These are phyloP conservation scores for Pyrenochaeta sp. DNA, from an alignment of 2,329 filamentous ascomycete species.

Conservation along the genomic window DNA sequence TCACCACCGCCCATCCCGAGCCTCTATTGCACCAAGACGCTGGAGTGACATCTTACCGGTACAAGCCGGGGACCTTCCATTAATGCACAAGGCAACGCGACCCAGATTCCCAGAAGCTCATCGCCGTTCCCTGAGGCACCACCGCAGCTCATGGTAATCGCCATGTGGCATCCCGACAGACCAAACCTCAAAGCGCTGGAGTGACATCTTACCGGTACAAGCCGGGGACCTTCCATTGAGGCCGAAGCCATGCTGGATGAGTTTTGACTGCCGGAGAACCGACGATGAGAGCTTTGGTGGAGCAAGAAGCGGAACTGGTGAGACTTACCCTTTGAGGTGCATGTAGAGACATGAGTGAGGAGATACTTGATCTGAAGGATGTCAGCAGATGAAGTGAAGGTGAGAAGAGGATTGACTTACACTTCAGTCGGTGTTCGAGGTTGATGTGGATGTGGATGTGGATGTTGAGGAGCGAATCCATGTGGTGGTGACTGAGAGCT, in stretches of 20 bases:
- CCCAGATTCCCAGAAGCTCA: conserved; percentile 15
- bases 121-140: conserved; percentile 16
- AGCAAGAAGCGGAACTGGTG: conserved; percentile 18
- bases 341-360: no score
- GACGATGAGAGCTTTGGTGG: no score
- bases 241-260: conserved; percentile 15
- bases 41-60: conserved; percentile 15
- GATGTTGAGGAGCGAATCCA: no score
- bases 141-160: conserved; percentile 11
- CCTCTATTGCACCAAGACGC: conserved; percentile 22
- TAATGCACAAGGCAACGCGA: conserved; percentile 18
- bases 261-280: conserved; percentile 8
- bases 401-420: no score
- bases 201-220: conserved; percentile 15
- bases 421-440: no score
- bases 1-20: conserved; percentile 15
- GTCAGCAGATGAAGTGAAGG: no score
- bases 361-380: no score
- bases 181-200: conserved; percentile 14
- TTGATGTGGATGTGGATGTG: no score
- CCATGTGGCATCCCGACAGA: conserved; percentile 3
- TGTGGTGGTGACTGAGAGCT: no score
- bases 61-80: conserved; percentile 13
- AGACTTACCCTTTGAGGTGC: no score
- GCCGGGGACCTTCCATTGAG: conserved; percentile 18